phyloP scores from a whole-genome alignment of 495 filamentous ascomycete species.

The Penicillium samsonianum region DNA sequence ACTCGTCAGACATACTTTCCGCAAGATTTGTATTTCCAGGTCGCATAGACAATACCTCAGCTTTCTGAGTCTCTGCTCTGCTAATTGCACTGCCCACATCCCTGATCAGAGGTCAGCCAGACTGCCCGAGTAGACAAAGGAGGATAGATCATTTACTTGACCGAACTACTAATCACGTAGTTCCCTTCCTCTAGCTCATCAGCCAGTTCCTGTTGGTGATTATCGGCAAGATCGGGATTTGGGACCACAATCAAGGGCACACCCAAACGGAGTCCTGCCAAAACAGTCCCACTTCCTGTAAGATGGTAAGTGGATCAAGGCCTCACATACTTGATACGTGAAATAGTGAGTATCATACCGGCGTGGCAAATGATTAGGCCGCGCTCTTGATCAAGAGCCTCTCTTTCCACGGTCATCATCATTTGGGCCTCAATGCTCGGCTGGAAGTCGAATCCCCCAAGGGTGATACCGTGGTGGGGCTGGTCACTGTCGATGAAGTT shows the following conservation, averaged over 20 bases:
- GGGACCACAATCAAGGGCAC: constrained; percentile 82
- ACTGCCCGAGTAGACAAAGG: background rate
- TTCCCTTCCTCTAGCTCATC: constrained; percentile 66
- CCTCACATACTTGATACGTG: background rate
- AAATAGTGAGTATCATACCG: constrained; percentile 51
- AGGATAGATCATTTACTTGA: constrained; percentile 53
- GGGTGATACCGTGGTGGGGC: constrained; percentile 44
- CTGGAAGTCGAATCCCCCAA: constrained; percentile 68
- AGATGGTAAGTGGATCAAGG: background rate
- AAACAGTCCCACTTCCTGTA: constrained; percentile 83
- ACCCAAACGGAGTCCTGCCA: constrained; percentile 70
- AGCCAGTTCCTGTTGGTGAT: constrained; percentile 89
- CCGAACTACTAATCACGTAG: constrained; percentile 65
- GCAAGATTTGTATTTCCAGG: background rate
- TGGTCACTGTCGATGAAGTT: constrained; percentile 24
- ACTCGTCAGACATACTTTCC: constrained; percentile 1
- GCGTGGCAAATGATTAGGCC: constrained; percentile 84
- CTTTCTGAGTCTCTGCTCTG: constrained; percentile 14
- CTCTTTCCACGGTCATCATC: constrained; percentile 43
- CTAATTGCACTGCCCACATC: constrained; percentile 46
- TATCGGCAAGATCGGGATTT: constrained; percentile 78
- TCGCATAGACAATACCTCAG: background rate
- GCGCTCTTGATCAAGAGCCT: constrained; percentile 44
- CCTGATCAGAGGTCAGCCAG: constrained; percentile 30
- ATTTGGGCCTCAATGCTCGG: constrained; percentile 59